Base-by-base conservation (phyloP, 768 basidiomycete genomes). In the Mycena galericulata region DNA sequence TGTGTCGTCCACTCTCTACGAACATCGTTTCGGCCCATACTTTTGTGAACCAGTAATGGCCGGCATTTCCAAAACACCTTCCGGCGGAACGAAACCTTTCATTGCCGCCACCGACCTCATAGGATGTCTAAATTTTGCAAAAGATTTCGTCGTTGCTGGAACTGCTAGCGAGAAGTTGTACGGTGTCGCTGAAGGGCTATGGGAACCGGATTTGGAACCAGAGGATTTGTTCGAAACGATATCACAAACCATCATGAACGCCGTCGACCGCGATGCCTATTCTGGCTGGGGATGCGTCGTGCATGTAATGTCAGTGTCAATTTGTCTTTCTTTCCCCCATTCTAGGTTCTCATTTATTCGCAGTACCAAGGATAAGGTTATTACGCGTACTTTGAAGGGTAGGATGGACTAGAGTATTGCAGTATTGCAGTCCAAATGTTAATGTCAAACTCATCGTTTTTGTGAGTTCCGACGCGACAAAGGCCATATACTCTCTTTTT, bases 141-240 rank as follows among this genome's bases (percentile, higher is more conserved):
- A 97, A 80, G 98, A 99, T 80, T 99, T 99, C 73, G 95, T 97
- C 65, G 98, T 98, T 14, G 90, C 95, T 11, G 98, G 98, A 36
- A 96, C 96, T 1, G 97, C 98, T 24, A 91, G 91, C 75, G 85
- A 90, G 68, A 98, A 98, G 83, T 81, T 99, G 71, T 98, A 91
- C 75, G 98, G 98, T 92, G 91, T 97, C 58, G 98, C 98, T 45
- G 98, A 99, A 80, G 96, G 96, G 3, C 86, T 99, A 32, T 99
- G 98, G 98, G 98, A 99, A 80, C 96, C 97, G 11, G 94, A 96
- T 79, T 84, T 99, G 78, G 96, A 92, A 77, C 90, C 97, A 17
- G 98, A 99, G 76, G 98, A 99, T 79, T 83, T 99, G 50, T 99
- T 99, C 76, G 98, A 99, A 84, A 99, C 98, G 2, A 96, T 98